Evolutionary conservation across 2,329 filamentous ascomycete genomes (phyloP).

Genomic region (Hymenotorrendiella dingleyae): DNA sequence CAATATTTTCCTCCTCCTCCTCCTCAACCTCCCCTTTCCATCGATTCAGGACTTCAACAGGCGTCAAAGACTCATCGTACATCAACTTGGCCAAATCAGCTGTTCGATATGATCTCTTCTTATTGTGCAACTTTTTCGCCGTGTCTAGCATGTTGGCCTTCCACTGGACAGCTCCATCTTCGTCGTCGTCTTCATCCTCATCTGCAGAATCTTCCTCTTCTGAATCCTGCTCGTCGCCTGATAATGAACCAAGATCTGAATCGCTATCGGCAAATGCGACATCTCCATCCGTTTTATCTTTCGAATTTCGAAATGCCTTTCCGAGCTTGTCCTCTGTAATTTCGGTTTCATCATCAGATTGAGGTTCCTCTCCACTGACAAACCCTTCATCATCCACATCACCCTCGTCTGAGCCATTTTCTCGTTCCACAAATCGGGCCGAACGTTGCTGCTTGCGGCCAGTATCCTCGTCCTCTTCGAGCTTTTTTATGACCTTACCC

Average conservation of each 20-base stretch:
- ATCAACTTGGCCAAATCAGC: conserved; percentile 80
- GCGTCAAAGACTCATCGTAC: conserved; percentile 76
- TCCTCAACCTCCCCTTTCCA: conserved; percentile 67
- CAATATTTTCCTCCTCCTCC: conserved; percentile 54
- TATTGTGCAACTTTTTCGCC: conserved; percentile 65
- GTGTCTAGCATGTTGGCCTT: conserved; percentile 79
- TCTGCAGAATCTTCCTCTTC: conserved; percentile 33
- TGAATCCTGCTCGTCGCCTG: conserved; percentile 44
- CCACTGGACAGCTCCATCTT: conserved; percentile 73
- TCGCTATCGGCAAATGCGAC: conserved; percentile 93
- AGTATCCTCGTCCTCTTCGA: conserved; percentile 53
- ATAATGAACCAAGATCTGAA: conserved; percentile 89
- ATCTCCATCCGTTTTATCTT: conserved; percentile 58
- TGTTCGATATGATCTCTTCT: conserved; percentile 67
- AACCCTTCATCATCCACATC: conserved; percentile 47
- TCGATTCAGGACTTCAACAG: conserved; percentile 66
- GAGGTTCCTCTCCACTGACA: conserved; percentile 27
- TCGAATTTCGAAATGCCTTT: conserved; percentile 51
- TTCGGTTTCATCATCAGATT: conserved; percentile 49
- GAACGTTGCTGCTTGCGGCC: conserved; percentile 55
- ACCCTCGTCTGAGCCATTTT: conserved; percentile 50
- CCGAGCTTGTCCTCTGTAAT: conserved; percentile 55
- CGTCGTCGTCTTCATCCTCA: conserved; percentile 49
- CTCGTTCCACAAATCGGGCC: conserved; percentile 52
- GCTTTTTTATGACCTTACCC: conserved; percentile 59